These are phyloP conservation scores for Ustilago trichophora DNA, from an alignment of 1,284 basidiomycete genomes.

Conservation along the genomic window DNA sequence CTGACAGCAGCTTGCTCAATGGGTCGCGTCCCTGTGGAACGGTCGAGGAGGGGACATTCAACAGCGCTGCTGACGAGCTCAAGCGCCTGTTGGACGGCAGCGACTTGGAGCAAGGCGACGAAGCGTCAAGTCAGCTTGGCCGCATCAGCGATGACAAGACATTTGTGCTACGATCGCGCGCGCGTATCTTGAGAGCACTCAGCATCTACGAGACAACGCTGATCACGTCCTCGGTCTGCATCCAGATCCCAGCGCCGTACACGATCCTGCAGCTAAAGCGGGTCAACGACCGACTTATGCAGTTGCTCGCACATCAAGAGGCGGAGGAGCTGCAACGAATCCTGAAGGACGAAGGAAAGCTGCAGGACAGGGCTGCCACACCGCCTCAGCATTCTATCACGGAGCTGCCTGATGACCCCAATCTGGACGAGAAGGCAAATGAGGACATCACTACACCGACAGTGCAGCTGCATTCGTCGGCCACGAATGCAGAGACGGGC, in stretches of 20 bases:
- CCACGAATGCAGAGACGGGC: neutral
- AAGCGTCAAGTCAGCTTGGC: slow-evolving; percentile 12
- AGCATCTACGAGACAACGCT: slow-evolving; percentile 52
- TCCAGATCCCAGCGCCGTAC: slow-evolving; percentile 50
- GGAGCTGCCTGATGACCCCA: slow-evolving; percentile 9
- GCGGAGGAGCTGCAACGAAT: slow-evolving; percentile 48
- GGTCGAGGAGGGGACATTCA: slow-evolving; percentile 16
- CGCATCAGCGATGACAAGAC: slow-evolving; percentile 30
- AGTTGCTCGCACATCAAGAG: slow-evolving; percentile 38
- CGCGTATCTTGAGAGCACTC: slow-evolving; percentile 41
- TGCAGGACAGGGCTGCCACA: slow-evolving; percentile 20
- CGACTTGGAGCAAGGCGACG: slow-evolving; percentile 14
- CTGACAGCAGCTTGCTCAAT: slow-evolving; percentile 32
- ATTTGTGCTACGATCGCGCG: slow-evolving; percentile 27
- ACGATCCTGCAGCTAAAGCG: slow-evolving; percentile 50
- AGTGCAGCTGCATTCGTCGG: neutral
- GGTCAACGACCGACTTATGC: slow-evolving; percentile 48
- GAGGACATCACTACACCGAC: slow-evolving; percentile 9
- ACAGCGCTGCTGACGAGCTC: slow-evolving; percentile 36
- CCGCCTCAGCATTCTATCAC: slow-evolving; percentile 26
- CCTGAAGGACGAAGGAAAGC: slow-evolving; percentile 42
- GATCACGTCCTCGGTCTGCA: slow-evolving; percentile 54
- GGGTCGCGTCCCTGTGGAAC: slow-evolving; percentile 32
- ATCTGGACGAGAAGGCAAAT: neutral
- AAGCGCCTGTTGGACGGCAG: slow-evolving; percentile 10